A percentile compares a stretch with the other conserved stretches of the same genome.
These are phyloP conservation scores for Bruguiera parviflora DNA, from an alignment of 345 rosid genomes.

Conservation along the genomic window DNA sequence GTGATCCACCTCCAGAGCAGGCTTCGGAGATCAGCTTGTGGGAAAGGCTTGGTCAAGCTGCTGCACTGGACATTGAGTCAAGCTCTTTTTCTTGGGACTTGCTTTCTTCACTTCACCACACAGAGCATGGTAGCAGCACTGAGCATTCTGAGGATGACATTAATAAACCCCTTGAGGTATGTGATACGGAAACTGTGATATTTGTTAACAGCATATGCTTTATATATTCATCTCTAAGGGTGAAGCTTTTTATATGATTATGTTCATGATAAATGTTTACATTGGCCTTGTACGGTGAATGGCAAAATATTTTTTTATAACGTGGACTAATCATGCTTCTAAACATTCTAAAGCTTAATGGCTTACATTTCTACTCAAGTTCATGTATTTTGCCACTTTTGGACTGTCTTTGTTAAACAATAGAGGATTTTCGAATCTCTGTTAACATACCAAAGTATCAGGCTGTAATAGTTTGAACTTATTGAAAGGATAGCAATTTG, in stretches of 20 bases:
- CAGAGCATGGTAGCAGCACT: constrained; percentile 81
- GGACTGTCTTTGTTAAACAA: background rate
- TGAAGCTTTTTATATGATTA: too few species aligned
- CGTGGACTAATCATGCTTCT: background rate
- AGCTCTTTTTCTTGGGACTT: constrained; percentile 75
- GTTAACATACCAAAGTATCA: background rate
- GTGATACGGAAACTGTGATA: constrained; percentile 9
- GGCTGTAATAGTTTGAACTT: constrained; percentile 4
- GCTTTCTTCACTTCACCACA: constrained; percentile 95
- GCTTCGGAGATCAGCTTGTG: constrained; percentile 64
- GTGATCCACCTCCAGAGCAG: constrained; percentile 43
- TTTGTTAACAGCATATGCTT: constrained; percentile 5
- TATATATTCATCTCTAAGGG: too few species aligned
- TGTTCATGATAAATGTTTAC: too few species aligned
- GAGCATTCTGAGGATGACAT: constrained; percentile 88
- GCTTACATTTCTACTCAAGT: too few species aligned
- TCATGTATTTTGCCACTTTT: too few species aligned
- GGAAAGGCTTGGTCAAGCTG: constrained; percentile 92
- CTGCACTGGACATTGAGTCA: constrained; percentile 60
- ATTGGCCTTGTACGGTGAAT: background rate
- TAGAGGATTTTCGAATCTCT: background rate
- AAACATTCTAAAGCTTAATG: background rate
- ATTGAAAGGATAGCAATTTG: background rate
- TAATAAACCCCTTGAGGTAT: constrained; percentile 86
- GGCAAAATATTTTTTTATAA: background rate